phyloP scores from a whole-genome alignment of 371 early-diverging fungal genomes.

The Mortierella sp. region DNA sequence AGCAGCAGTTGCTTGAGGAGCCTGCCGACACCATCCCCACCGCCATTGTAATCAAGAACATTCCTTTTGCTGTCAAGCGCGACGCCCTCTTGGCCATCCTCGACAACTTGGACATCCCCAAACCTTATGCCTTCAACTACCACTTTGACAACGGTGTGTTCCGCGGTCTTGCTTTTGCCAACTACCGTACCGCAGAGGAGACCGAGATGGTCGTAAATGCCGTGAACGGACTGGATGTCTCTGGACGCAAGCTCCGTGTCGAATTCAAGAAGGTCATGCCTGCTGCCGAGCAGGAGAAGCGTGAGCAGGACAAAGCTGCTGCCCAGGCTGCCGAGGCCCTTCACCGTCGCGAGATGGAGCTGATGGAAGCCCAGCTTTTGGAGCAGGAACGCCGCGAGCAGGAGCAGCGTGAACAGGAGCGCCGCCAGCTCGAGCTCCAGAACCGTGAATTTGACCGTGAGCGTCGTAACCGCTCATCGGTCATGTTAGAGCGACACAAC shows the following conservation, averaged over 20 bases:
- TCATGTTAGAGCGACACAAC: slow-evolving; percentile 41
- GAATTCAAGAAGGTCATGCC: slow-evolving; percentile 84
- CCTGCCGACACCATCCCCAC: slow-evolving; percentile 74
- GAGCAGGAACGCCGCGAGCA: slow-evolving; percentile 64
- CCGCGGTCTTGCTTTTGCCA: slow-evolving; percentile 88
- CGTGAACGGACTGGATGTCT: slow-evolving; percentile 78
- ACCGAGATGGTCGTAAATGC: slow-evolving; percentile 77
- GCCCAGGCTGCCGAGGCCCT: slow-evolving; percentile 48
- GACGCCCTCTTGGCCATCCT: slow-evolving; percentile 79
- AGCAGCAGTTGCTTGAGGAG: slow-evolving; percentile 55
- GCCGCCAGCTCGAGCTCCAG: slow-evolving; percentile 58
- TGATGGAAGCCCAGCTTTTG: slow-evolving; percentile 59
- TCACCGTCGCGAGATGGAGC: slow-evolving; percentile 50
- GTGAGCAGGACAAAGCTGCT: slow-evolving; percentile 61
- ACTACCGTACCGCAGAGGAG: slow-evolving; percentile 83
- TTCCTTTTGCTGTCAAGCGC: slow-evolving; percentile 84
- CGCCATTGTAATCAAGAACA: slow-evolving; percentile 89
- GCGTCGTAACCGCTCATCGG: slow-evolving; percentile 48
- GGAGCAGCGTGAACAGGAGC: slow-evolving; percentile 59
- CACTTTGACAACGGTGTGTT: slow-evolving; percentile 87
- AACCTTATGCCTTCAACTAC: slow-evolving; percentile 87
- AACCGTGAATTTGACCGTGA: slow-evolving; percentile 50
- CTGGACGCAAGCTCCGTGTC: slow-evolving; percentile 85
- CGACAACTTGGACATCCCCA: slow-evolving; percentile 75
- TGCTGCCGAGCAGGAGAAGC: slow-evolving; percentile 64